These are phyloP conservation scores for Cokeromyces recurvatus DNA, from an alignment of 371 early-diverging fungal genomes.

Conservation along the genomic window DNA sequence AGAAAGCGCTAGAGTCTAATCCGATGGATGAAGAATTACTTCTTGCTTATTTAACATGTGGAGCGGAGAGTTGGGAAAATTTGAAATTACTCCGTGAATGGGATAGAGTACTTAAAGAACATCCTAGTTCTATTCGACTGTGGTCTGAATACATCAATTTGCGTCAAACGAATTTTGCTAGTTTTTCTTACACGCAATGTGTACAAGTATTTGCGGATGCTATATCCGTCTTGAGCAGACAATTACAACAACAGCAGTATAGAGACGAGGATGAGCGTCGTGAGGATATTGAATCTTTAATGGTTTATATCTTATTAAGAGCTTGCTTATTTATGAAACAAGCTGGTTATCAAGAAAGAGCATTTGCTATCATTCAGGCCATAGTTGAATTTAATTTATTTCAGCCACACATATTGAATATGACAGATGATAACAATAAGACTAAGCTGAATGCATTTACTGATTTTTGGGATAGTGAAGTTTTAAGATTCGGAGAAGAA, in stretches of 20 bases:
- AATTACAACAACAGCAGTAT: slow-evolving; percentile 1
- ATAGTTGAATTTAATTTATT: slow-evolving; percentile 69
- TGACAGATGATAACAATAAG: slow-evolving; percentile 22
- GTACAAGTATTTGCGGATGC: slow-evolving; percentile 64
- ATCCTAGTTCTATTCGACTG: slow-evolving; percentile 46
- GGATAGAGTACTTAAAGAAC: slow-evolving; percentile 56
- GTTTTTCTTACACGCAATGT: slow-evolving; percentile 63
- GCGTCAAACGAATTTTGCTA: slow-evolving; percentile 66
- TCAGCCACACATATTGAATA: slow-evolving; percentile 40
- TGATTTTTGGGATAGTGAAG: slow-evolving; percentile 77
- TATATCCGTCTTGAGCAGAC: slow-evolving; percentile 31
- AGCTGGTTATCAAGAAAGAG: slow-evolving; percentile 70
- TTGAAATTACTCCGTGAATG: slow-evolving; percentile 62
- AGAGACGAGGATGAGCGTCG: slow-evolving; percentile 13
- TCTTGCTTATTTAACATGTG: slow-evolving; percentile 56
- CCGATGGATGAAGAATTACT: slow-evolving; percentile 56
- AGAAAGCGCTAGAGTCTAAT: slow-evolving; percentile 64
- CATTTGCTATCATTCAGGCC: slow-evolving; percentile 66
- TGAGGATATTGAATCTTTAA: slow-evolving; percentile 50
- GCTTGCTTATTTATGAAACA: slow-evolving; percentile 63
- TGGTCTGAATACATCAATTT: slow-evolving; percentile 79
- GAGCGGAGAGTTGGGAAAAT: slow-evolving; percentile 61
- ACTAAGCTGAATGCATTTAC: slow-evolving; percentile 57
- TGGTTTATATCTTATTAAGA: slow-evolving; percentile 61
- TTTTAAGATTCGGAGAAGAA: slow-evolving; percentile 72